phyloP scores from a whole-genome alignment of 2,329 filamentous ascomycete species.

The Scopulariopsis brevicaulis region DNA sequence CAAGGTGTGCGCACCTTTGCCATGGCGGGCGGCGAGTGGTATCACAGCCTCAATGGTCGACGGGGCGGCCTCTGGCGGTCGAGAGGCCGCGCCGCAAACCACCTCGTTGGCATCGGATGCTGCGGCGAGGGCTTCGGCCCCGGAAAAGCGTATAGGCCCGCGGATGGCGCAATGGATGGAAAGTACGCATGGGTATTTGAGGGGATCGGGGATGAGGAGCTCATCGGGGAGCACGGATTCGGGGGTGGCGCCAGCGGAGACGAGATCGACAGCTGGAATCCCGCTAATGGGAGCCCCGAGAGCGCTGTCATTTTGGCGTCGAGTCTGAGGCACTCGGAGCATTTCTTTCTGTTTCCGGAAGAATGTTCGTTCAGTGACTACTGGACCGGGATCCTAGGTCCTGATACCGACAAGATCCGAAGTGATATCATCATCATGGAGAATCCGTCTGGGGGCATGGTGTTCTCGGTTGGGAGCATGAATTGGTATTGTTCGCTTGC shows the following conservation, averaged over 20 bases:
- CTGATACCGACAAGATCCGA: slow-evolving; percentile 10
- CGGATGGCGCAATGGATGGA: neutral
- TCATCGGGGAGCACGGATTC: slow-evolving; percentile 13
- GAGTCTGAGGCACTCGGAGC: slow-evolving; percentile 10
- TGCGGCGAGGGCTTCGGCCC: slow-evolving; percentile 17
- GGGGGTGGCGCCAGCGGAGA: slow-evolving; percentile 20
- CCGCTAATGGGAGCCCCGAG: slow-evolving; percentile 16
- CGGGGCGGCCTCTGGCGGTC: slow-evolving; percentile 20
- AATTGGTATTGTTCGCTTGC: slow-evolving; percentile 14
- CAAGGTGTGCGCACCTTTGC: slow-evolving; percentile 17
- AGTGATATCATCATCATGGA: slow-evolving; percentile 14
- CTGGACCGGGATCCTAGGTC: slow-evolving; percentile 6
- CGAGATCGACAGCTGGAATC: slow-evolving; percentile 21
- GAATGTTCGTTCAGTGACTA: slow-evolving; percentile 12
- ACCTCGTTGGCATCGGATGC: slow-evolving; percentile 17
- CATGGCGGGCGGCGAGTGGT: slow-evolving; percentile 16
- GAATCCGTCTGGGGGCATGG: slow-evolving; percentile 11
- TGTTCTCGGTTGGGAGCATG: slow-evolving; percentile 16
- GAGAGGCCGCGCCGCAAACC: slow-evolving; percentile 17
- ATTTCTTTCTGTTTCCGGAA: slow-evolving; percentile 13
- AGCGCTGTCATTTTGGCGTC: slow-evolving; percentile 16
- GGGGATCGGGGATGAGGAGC: slow-evolving; percentile 8
- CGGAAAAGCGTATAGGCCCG: slow-evolving; percentile 12
- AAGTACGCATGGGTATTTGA: slow-evolving; percentile 9
- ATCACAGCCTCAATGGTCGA: slow-evolving; percentile 16